Percentiles rank a stretch among this genome's conserved stretches.
These are phyloP conservation scores for Aspergillus melleus DNA, from an alignment of 2,329 filamentous ascomycete species.

Conservation along the genomic window DNA sequence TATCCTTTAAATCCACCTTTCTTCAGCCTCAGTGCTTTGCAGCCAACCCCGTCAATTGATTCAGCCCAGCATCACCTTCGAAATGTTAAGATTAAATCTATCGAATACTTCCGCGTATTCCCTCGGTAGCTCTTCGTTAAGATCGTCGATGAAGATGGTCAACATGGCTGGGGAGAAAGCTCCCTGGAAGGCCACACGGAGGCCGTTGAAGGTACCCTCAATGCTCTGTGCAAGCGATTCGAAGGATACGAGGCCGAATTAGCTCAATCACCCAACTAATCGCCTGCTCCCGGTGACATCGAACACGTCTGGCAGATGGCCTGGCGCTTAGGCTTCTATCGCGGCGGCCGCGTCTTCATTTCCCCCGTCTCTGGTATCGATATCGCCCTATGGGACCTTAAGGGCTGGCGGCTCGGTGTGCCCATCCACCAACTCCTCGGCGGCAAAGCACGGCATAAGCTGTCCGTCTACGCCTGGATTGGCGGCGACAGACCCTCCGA, in stretches of 20 bases:
- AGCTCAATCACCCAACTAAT: slow-evolving; percentile 15
- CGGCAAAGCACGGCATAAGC: slow-evolving; percentile 67
- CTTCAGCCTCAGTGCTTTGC: neutral
- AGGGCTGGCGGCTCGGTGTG: slow-evolving; percentile 63
- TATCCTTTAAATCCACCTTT: neutral
- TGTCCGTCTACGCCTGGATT: slow-evolving; percentile 77
- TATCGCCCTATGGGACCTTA: slow-evolving; percentile 78
- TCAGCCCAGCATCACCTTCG: neutral
- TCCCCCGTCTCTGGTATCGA: slow-evolving; percentile 74
- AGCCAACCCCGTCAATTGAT: too few species aligned
- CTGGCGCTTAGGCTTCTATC: slow-evolving; percentile 72
- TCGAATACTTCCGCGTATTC: slow-evolving; percentile 74
- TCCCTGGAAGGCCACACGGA: slow-evolving; percentile 72
- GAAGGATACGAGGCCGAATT: slow-evolving; percentile 71
- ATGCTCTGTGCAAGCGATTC: slow-evolving; percentile 64
- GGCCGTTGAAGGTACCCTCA: slow-evolving; percentile 70
- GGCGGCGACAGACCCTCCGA: slow-evolving; percentile 71
- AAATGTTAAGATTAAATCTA: slow-evolving; percentile 63
- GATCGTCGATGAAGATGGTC: slow-evolving; percentile 65
- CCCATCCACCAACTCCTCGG: slow-evolving; percentile 74
- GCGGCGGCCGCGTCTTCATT: slow-evolving; percentile 79
- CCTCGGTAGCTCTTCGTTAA: slow-evolving; percentile 79
- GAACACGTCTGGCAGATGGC: slow-evolving; percentile 78
- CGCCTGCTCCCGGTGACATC: slow-evolving; percentile 58
- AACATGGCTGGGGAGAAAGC: slow-evolving; percentile 72